Base-by-base conservation (phyloP, 192 early-diverging fungal genomes). In the Coemansia sp. region DNA sequence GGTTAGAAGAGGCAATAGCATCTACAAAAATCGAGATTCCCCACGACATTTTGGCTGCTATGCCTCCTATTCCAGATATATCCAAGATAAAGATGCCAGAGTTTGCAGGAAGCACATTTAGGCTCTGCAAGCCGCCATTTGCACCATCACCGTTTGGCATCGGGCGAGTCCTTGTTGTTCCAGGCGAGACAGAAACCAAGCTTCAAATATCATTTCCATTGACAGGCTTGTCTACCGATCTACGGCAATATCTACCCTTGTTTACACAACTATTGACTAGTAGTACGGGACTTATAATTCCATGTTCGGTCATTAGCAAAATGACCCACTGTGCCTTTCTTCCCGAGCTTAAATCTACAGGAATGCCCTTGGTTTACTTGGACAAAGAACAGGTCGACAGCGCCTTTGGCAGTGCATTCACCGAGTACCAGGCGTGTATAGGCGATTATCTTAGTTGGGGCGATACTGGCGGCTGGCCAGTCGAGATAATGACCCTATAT, bases 51-150 rank as follows among this genome's bases (percentile, higher is more conserved):
- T 71, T 92, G 32, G 82, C 80, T 1, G 55, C 63, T 12, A 86
- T 94, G 77, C 92, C 93, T 3, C 83, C 87, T 2, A 85, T 90
- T 8, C 89, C 93, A 3, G 88, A 92, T 43, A 76, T 82, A 5
- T 56, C 71, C 52, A 67, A 71, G 18, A 67, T 82, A 37, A 67
- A 68, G 19, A 49, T 73, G 15, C 71, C 74, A 1, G 22, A 55
- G 65, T 70, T 62, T n/a, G 19, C 36, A 0, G 74, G 79, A 42
- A 46, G 65, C 65, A 76, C 49, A 61, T 71, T 73, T 42, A 45
- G 54, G 45, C 61, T 71, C n/a, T 21, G 39, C 46, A 61, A 21
- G 37, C 12, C 62, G 7, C 43, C 40, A 19, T 49, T 39, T 39
- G 42, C 49, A 8, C 62, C 56, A 10, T 73, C 70, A 43, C 79